These are phyloP conservation scores for Acacia melanoxylon DNA, from an alignment of 306 rosid species.

Conservation along the genomic window DNA sequence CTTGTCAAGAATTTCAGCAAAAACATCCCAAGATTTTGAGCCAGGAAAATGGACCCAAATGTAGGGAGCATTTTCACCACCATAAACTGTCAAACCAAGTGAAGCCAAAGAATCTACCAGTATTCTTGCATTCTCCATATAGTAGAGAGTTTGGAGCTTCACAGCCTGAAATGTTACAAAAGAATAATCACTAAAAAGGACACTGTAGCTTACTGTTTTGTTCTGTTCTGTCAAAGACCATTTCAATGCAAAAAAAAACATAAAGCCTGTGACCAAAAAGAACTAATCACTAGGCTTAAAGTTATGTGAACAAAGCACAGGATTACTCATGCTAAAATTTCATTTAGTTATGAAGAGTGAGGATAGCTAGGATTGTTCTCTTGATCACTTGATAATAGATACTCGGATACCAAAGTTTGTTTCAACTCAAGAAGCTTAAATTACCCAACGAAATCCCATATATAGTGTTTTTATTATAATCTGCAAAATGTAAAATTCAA, in stretches of 20 bases:
- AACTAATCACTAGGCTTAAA: not conserved
- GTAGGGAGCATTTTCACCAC: conserved; percentile 69
- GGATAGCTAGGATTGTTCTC: not conserved
- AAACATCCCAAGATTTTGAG: conserved; percentile 65
- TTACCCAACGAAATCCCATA: not conserved
- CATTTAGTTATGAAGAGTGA: not conserved
- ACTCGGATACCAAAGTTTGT: not conserved
- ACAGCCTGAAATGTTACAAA: conserved; percentile 49
- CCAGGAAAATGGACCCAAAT: conserved; percentile 80
- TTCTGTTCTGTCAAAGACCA: not conserved
- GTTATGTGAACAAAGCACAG: not conserved
- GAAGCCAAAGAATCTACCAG: conserved; percentile 54
- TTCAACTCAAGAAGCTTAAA: not conserved
- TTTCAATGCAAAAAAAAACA: not conserved
- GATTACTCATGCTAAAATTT: not conserved
- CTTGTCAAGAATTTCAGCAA: conserved; percentile 65
- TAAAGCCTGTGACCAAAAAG: not conserved
- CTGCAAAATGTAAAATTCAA: not conserved
- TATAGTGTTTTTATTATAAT: not conserved
- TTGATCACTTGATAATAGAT: not conserved
- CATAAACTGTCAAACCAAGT: conserved; percentile 62
- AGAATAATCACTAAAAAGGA: conserved; percentile 1
- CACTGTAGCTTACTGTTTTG: not conserved
- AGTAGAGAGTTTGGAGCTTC: conserved; percentile 41
- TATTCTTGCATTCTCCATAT: conserved; percentile 72